A percentile compares a stretch with the other conserved stretches of the same genome.
phyloP scores from a whole-genome alignment of 2,329 filamentous ascomycete genomes.

The Phyllosticta citriasiana region DNA sequence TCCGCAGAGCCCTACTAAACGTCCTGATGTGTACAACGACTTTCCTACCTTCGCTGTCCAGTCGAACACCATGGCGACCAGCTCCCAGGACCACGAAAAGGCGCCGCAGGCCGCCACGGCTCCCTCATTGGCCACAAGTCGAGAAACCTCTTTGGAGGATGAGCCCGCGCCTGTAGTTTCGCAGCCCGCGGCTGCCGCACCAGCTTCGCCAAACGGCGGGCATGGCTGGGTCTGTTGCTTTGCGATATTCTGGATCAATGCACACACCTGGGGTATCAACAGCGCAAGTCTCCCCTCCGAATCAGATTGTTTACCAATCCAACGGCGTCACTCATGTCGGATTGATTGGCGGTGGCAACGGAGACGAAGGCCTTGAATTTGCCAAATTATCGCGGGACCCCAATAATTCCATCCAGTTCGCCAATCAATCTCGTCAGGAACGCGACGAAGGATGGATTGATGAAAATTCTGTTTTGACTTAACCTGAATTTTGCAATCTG shows the following conservation, averaged over 20 bases:
- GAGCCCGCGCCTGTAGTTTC: not conserved
- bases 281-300: slow-evolving; percentile 16
- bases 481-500: not conserved
- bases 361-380: too few species aligned
- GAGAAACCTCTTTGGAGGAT: not conserved
- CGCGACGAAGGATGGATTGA: not conserved
- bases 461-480: not conserved
- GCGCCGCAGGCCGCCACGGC: not conserved
- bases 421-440: not conserved
- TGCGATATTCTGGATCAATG: slow-evolving; percentile 35
- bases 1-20: not conserved
- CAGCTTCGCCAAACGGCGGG: slow-evolving; percentile 48
- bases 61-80: not conserved
- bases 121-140: not conserved
- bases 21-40: not conserved
- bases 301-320: not conserved
- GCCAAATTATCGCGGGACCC: too few species aligned
- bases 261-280: slow-evolving; percentile 40
- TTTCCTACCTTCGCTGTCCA: not conserved
- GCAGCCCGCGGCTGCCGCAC: slow-evolving; percentile 8
- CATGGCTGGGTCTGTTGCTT: slow-evolving; percentile 51
- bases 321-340: not conserved
- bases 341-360: not conserved
- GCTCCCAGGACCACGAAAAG: not conserved
- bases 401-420: not conserved